phyloP scores from a whole-genome alignment of 371 early-diverging fungal genomes.

The Rhizopus arrhizus region DNA sequence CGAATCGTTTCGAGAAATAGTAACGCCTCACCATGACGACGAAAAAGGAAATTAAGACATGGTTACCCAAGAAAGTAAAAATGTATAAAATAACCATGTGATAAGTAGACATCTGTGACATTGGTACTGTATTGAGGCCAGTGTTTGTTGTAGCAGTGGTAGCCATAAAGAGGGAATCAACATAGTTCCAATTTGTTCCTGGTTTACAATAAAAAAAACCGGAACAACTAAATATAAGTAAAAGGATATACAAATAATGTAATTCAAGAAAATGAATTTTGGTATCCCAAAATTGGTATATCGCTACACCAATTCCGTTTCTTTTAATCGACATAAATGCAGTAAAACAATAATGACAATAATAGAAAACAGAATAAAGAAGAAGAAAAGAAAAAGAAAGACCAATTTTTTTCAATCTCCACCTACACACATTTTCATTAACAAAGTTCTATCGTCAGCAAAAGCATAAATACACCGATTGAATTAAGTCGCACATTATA shows the following conservation, averaged over 20 bases:
- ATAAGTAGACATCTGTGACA: constrained; percentile 39
- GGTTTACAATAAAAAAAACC: constrained; percentile 39
- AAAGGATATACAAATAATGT: constrained; percentile 36
- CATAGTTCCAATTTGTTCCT: constrained; percentile 34
- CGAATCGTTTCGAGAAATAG: constrained; percentile 41
- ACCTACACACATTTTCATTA: too few species aligned
- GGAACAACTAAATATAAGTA: constrained; percentile 30
- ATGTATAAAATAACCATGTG: constrained; percentile 35
- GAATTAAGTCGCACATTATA: too few species aligned
- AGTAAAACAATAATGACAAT: not conserved
- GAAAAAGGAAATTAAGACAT: constrained; percentile 31
- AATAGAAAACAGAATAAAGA: constrained; percentile 1
- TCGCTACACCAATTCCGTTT: constrained; percentile 8
- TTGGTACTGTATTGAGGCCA: constrained; percentile 39
- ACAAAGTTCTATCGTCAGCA: too few species aligned
- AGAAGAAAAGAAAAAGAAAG: constrained; percentile 3
- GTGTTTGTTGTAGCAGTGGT: constrained; percentile 39
- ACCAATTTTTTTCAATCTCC: too few species aligned
- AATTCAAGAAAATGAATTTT: constrained; percentile 38
- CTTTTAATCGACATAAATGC: constrained; percentile 10
- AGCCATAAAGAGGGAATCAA: constrained; percentile 43
- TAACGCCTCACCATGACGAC: constrained; percentile 44
- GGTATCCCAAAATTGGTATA: constrained; percentile 28
- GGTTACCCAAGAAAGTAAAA: constrained; percentile 33
- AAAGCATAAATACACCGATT: too few species aligned